Conservation (phyloP, 768 basidiomycete species). For the Lepiota venenata region DNA sequence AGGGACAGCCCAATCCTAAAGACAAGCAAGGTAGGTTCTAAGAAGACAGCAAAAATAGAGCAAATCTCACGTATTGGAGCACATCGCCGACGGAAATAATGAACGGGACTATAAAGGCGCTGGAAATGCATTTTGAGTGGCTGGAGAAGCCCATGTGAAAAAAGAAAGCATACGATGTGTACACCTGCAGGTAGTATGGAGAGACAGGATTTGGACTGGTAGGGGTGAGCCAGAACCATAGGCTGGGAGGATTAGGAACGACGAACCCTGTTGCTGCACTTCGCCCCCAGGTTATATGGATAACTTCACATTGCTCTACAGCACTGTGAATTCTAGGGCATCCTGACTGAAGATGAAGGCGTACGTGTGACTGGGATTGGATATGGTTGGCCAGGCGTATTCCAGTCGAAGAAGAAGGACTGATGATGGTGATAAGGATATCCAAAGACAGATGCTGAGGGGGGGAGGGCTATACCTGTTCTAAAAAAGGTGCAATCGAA, state of each 20-base stretch:
- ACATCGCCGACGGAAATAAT: conserved; percentile 44
- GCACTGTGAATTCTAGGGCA: conserved; percentile 2
- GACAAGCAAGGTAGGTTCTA: neutral
- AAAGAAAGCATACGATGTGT: conserved; percentile 47
- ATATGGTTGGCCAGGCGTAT: conserved; percentile 27
- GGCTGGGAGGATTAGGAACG: neutral
- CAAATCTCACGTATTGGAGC: conserved; percentile 42
- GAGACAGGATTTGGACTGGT: conserved; percentile 49
- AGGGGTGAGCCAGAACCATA: conserved; percentile 7
- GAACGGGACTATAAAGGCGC: conserved; percentile 49
- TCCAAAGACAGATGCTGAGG: neutral
- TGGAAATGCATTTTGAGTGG: conserved; percentile 16
- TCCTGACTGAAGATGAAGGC: neutral
- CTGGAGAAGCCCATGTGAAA: neutral
- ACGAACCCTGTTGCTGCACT: conserved; percentile 36
- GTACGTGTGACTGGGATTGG: conserved; percentile 39
- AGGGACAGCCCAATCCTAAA: conserved; percentile 56
- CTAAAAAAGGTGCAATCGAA: conserved; percentile 19
- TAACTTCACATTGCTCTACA: conserved; percentile 42
- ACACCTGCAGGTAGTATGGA: conserved; percentile 59
- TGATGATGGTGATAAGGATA: conserved; percentile 13
- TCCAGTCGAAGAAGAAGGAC: conserved; percentile 46
- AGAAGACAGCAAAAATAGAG: neutral
- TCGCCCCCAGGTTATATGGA: conserved; percentile 40
- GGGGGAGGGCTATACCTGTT: conserved; percentile 21